Evolutionary conservation across 768 basidiomycete species (phyloP).

Genomic region (Collybiopsis luxurians): DNA sequence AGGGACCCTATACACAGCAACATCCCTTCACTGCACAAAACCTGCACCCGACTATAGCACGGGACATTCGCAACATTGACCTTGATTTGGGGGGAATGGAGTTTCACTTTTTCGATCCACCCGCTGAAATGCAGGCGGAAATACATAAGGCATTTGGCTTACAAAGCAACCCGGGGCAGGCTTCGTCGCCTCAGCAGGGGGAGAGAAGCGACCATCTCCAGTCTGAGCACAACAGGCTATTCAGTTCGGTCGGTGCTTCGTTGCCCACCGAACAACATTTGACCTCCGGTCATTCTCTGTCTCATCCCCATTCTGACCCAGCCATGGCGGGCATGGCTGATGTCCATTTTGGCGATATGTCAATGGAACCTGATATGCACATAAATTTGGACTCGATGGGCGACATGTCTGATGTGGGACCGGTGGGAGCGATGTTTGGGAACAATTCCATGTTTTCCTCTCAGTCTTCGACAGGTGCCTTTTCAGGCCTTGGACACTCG

Average conservation of each 20-base stretch:
- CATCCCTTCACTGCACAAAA: conserved; percentile 11
- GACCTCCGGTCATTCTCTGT: no score
- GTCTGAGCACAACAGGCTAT: neutral
- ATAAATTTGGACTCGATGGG: neutral
- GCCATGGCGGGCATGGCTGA: neutral
- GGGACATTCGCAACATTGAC: conserved; percentile 45
- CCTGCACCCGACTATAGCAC: conserved; percentile 52
- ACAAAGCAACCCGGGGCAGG: no score
- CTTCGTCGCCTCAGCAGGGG: neutral
- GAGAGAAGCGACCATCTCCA: neutral
- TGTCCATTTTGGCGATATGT: neutral
- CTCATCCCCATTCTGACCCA: no score
- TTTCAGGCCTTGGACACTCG: neutral
- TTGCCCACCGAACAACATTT: no score
- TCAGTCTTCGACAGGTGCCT: neutral
- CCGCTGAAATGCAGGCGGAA: neutral
- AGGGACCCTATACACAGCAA: neutral
- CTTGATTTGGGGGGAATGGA: conserved; percentile 1
- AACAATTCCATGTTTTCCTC: neutral
- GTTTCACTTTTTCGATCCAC: neutral
- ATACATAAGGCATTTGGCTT: neutral
- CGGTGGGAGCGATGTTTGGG: neutral
- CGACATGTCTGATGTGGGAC: neutral
- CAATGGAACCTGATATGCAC: neutral
- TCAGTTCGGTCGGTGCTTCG: no score